Conservation (phyloP, 2,329 filamentous ascomycete species). For the Talaromyces sp. region DNA sequence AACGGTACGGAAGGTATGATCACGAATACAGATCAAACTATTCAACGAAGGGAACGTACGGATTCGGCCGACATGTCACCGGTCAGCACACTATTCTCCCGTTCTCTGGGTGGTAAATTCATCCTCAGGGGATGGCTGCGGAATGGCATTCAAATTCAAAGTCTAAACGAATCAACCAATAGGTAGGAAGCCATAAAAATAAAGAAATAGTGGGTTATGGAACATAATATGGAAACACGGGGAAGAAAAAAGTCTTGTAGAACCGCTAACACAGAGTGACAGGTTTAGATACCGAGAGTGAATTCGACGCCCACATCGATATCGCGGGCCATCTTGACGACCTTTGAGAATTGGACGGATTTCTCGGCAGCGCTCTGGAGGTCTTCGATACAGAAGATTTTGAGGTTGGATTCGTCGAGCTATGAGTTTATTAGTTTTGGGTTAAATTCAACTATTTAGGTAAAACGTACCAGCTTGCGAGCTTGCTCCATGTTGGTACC, state of each 20-base stretch:
- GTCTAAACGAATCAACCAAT: neutral
- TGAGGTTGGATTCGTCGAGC: constrained; percentile 96
- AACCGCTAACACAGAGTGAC: constrained; percentile 7
- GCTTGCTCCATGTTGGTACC: constrained; percentile 97
- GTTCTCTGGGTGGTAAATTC: neutral
- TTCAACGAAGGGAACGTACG: neutral
- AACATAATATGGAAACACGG: neutral
- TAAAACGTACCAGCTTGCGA: constrained; percentile 64
- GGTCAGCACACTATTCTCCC: neutral
- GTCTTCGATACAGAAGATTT: constrained; percentile 99
- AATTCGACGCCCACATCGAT: constrained; percentile 98
- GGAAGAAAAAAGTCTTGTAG: constrained; percentile 8
- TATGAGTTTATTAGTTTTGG: constrained; percentile 27
- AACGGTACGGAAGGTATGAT: neutral
- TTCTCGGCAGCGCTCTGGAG: constrained; percentile 96
- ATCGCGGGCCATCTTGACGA: constrained; percentile 97
- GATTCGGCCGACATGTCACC: neutral
- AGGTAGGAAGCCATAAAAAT: constrained; percentile 1
- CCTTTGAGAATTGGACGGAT: constrained; percentile 97
- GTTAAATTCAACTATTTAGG: neutral
- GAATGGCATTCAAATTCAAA: neutral
- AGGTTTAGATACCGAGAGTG: constrained; percentile 79
- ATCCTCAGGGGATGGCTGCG: neutral
- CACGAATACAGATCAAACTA: constrained; percentile 1
- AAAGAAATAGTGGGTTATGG: neutral